These are phyloP conservation scores for Avicennia marina DNA, from an alignment of 257 asterid species.

Conservation along the genomic window DNA sequence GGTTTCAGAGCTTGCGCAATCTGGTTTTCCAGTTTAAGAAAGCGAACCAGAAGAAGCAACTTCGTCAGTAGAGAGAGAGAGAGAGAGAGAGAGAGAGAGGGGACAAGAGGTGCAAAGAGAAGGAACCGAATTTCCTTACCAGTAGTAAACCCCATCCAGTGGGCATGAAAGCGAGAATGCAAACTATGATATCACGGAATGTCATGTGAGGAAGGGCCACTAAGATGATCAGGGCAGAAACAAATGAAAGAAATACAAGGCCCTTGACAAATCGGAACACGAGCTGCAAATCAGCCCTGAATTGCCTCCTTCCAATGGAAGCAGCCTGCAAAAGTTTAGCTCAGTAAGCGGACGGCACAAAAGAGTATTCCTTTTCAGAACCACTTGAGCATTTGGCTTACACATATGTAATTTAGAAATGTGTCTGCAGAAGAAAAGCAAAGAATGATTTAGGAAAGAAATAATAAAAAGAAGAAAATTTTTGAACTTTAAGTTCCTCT, in stretches of 20 bases:
- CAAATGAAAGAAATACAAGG: slow-evolving; percentile 57
- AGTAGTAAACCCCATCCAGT: slow-evolving; percentile 94
- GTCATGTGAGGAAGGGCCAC: slow-evolving; percentile 67
- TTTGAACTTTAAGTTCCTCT: too few relatives aligned
- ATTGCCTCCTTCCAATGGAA: slow-evolving; percentile 65
- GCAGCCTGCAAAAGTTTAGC: slow-evolving; percentile 41
- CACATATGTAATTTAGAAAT: too few relatives aligned
- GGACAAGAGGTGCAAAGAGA: neutral
- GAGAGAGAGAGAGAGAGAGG: too few relatives aligned
- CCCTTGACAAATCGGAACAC: slow-evolving; percentile 73
- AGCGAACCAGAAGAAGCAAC: too few relatives aligned
- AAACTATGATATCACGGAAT: slow-evolving; percentile 65
- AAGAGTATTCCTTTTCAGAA: neutral
- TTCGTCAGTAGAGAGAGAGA: neutral
- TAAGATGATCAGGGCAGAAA: slow-evolving; percentile 50
- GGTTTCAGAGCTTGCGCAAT: slow-evolving; percentile 85
- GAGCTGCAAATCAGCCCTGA: slow-evolving; percentile 83
- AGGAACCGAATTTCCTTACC: slow-evolving; percentile 36
- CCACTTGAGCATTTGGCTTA: too few relatives aligned
- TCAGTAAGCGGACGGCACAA: neutral
- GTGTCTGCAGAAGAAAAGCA: too few relatives aligned
- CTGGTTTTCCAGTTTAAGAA: too few relatives aligned
- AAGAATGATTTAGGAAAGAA: too few relatives aligned
- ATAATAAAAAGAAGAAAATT: too few relatives aligned
- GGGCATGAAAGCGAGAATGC: slow-evolving; percentile 93